Evolutionary conservation across 345 rosid species (phyloP).

Genomic region (Eucalyptus guilfoylei): DNA sequence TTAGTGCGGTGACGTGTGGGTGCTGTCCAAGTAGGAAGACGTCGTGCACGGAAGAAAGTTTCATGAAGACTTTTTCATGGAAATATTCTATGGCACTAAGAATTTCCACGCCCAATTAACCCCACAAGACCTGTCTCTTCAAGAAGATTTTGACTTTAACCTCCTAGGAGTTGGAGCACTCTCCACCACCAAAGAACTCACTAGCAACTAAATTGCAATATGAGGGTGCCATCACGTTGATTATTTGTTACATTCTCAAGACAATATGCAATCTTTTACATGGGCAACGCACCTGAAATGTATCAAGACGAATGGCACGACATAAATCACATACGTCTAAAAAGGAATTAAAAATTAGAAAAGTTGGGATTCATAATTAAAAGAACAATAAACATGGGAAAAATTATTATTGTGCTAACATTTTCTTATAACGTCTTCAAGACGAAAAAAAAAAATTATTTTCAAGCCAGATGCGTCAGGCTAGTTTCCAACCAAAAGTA

Average conservation of each 20-base stretch:
- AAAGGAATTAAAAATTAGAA: no score
- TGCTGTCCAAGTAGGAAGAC: neutral
- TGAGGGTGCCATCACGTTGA: neutral
- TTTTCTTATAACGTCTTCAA: neutral
- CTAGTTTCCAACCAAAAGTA: no score
- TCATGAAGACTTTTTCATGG: neutral
- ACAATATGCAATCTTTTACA: neutral
- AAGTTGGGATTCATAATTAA: no score
- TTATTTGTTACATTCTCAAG: neutral
- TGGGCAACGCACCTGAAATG: neutral
- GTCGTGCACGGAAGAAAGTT: rapidly evolving
- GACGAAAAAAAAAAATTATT: neutral
- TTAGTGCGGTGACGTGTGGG: rapidly evolving
- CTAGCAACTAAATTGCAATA: no score
- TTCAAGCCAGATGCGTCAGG: neutral
- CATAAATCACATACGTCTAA: no score
- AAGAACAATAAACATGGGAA: neutral
- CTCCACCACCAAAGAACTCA: neutral
- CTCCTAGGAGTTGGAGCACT: neutral
- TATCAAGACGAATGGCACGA: no score
- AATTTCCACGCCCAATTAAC: neutral
- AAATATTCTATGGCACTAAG: neutral
- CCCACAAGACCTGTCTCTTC: no score
- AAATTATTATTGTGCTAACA: no score
- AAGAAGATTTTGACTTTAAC: neutral